Conservation (phyloP, 2,329 filamentous ascomycete genomes). For the Leptographium wingfieldii region DNA sequence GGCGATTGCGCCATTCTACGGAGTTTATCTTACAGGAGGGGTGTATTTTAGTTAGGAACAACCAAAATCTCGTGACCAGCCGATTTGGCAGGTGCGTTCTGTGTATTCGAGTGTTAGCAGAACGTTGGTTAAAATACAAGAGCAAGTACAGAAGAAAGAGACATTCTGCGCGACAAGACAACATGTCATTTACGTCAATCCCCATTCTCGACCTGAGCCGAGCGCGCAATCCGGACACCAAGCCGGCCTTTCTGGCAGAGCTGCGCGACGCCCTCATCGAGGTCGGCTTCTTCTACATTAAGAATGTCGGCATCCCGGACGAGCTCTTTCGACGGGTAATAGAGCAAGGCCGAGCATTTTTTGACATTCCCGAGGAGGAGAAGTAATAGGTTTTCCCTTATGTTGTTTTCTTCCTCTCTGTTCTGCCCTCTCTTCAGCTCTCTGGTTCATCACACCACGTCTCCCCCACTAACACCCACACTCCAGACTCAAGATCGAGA, state of each 20-base stretch:
- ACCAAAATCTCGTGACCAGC: not conserved
- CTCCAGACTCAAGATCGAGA: constrained; percentile 49
- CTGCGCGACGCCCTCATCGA: constrained; percentile 67
- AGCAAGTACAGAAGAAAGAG: not conserved
- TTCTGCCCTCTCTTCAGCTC: too few relatives aligned
- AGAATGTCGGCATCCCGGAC: constrained; percentile 61
- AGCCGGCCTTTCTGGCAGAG: constrained; percentile 57
- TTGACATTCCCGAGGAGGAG: constrained; percentile 61
- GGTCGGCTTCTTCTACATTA: constrained; percentile 80
- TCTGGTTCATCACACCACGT: too few relatives aligned
- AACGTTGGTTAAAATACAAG: not conserved
- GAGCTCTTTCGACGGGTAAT: constrained; percentile 54
- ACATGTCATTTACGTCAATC: constrained; percentile 51
- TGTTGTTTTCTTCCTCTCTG: too few relatives aligned
- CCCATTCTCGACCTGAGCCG: constrained; percentile 65
- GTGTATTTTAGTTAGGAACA: not conserved
- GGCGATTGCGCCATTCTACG: not conserved
- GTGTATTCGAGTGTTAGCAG: not conserved
- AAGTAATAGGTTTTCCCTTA: constrained; percentile 47
- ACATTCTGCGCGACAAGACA: constrained; percentile 21
- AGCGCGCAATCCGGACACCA: constrained; percentile 50
- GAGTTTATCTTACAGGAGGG: not conserved
- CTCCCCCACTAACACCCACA: not conserved
- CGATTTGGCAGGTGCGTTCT: not conserved
- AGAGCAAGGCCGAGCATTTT: constrained; percentile 57